These are phyloP conservation scores for Leucocoprinus leucothites DNA, from an alignment of 768 basidiomycete species.

Conservation along the genomic window DNA sequence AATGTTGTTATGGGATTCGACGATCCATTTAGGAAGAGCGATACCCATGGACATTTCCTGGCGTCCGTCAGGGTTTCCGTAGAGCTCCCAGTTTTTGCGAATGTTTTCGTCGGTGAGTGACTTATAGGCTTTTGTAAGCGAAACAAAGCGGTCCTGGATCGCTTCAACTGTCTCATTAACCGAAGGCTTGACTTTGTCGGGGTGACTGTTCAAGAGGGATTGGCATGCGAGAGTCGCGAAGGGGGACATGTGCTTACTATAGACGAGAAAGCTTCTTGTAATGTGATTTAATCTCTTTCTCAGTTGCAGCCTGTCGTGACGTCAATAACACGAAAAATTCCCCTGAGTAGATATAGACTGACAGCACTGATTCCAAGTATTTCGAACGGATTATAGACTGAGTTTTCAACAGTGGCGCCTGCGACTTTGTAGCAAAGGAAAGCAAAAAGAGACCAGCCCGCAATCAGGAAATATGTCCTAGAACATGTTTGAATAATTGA, in stretches of 20 bases:
- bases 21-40: slow-evolving; percentile 90
- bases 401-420: slow-evolving; percentile 54
- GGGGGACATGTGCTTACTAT: slow-evolving; percentile 51
- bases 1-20: slow-evolving; percentile 87
- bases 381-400: slow-evolving; percentile 90
- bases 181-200: slow-evolving; percentile 89
- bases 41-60: slow-evolving; percentile 94
- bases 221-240: neutral
- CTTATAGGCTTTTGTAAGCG: slow-evolving; percentile 98
- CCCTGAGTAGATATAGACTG: slow-evolving; percentile 23
- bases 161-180: slow-evolving; percentile 83
- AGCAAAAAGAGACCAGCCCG: slow-evolving; percentile 74
- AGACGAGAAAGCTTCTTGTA: slow-evolving; percentile 88
- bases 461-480: slow-evolving; percentile 57
- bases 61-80: slow-evolving; percentile 96
- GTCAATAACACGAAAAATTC: neutral
- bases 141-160: slow-evolving; percentile 84
- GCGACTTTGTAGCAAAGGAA: slow-evolving; percentile 67
- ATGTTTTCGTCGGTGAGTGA: slow-evolving; percentile 90
- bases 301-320: slow-evolving; percentile 51
- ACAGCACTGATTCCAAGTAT: slow-evolving; percentile 80
- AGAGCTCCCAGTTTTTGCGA: slow-evolving; percentile 84
- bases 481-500: slow-evolving; percentile 6
- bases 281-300: slow-evolving; percentile 94
- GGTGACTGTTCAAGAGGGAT: slow-evolving; percentile 61